phyloP scores from a whole-genome alignment of 2,329 filamentous ascomycete genomes.

The Phialophora verrucosa region DNA sequence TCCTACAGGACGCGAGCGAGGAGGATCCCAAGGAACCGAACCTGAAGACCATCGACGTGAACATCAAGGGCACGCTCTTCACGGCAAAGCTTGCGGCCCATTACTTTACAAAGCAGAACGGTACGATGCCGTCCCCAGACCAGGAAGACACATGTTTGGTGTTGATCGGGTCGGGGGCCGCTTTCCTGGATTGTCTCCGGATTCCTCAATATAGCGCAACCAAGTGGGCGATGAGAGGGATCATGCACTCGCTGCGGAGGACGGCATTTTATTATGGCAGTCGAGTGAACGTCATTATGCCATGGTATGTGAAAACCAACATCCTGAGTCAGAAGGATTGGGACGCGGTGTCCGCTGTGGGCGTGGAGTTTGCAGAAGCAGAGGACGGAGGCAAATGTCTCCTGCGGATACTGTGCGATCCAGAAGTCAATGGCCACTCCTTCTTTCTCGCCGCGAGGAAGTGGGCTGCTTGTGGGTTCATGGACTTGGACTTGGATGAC shows the following conservation, averaged over 20 bases:
- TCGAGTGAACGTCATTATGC: conserved; percentile 56
- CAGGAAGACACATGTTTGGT: conserved; percentile 55
- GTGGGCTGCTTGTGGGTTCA: neutral
- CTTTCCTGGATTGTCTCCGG: conserved; percentile 38
- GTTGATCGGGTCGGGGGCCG: neutral
- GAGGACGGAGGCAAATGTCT: conserved; percentile 34
- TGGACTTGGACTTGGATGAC: conserved; percentile 7
- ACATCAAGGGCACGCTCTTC: conserved; percentile 52
- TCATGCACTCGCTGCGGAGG: conserved; percentile 52
- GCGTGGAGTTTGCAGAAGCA: conserved; percentile 34
- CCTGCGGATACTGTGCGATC: conserved; percentile 44
- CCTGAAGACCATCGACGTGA: conserved; percentile 52
- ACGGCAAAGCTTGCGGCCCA: conserved; percentile 56
- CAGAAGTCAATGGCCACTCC: conserved; percentile 43
- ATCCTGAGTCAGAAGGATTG: conserved; percentile 33
- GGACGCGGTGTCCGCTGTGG: conserved; percentile 28
- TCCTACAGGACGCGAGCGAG: conserved; percentile 42
- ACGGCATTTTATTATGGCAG: conserved; percentile 52
- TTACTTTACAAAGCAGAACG: conserved; percentile 51
- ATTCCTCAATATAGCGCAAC: conserved; percentile 52
- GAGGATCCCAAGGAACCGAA: conserved; percentile 47
- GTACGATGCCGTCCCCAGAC: conserved; percentile 58
- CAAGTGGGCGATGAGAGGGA: conserved; percentile 53
- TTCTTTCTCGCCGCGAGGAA: conserved; percentile 8
- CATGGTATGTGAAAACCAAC: conserved; percentile 42